These are phyloP conservation scores for Fistulinella prunicolor DNA, from an alignment of 768 basidiomycete species.

Conservation along the genomic window DNA sequence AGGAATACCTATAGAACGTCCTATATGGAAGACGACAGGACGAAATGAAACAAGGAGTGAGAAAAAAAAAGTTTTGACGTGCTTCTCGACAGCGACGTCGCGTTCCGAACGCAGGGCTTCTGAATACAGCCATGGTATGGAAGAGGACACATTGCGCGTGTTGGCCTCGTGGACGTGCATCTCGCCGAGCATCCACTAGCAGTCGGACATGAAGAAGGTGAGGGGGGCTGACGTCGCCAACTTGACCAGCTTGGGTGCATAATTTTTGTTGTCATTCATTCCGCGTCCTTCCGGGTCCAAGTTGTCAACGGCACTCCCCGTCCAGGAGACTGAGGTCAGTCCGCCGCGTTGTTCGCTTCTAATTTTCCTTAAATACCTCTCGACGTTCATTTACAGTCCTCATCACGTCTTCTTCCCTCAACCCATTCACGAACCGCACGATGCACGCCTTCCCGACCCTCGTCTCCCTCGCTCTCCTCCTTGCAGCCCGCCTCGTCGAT, in stretches of 20 bases:
- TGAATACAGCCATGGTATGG: conserved; percentile 2
- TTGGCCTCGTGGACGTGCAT: conserved; percentile 14
- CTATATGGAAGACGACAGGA: too few species aligned
- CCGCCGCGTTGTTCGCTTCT: conserved; percentile 22
- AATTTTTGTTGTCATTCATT: conserved; percentile 13
- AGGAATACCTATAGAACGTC: too few species aligned
- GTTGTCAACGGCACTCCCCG: conserved; percentile 7
- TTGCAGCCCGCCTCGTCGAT: conserved; percentile 13
- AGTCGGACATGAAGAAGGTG: conserved; percentile 26
- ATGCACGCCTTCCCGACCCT: conserved; percentile 15
- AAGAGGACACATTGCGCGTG: conserved; percentile 2
- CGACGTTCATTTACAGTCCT: not conserved
- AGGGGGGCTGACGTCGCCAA: conserved; percentile 1
- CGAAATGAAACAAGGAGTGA: too few species aligned
- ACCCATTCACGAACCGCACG: conserved; percentile 4
- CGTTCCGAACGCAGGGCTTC: too few species aligned
- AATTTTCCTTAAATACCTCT: conserved; percentile 27
- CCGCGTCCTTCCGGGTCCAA: not conserved
- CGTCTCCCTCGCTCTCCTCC: conserved; percentile 19
- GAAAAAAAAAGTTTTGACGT: not conserved
- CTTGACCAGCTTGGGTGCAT: conserved; percentile 4
- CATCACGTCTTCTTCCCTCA: not conserved
- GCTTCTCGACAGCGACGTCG: too few species aligned
- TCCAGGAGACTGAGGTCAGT: too few species aligned
- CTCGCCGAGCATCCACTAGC: not conserved